phyloP scores from a whole-genome alignment of 495 filamentous ascomycete genomes.

The Lophium mytilinum region DNA sequence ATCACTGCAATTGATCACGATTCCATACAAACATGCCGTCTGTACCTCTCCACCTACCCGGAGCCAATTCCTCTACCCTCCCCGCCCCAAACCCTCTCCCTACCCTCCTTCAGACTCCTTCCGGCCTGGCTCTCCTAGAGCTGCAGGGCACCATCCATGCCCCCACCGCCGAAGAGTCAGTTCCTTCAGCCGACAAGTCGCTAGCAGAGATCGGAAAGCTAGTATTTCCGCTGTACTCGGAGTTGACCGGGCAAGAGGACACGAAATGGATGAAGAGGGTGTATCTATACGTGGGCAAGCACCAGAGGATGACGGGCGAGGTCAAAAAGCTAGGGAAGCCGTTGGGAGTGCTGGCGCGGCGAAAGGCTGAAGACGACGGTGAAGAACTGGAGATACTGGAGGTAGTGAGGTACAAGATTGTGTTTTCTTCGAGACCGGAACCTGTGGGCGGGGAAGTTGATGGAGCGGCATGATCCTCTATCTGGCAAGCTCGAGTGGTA shows the following conservation, averaged over 20 bases:
- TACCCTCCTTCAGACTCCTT: slow-evolving; percentile 72
- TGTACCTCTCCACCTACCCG: slow-evolving; percentile 41
- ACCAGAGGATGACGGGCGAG: slow-evolving; percentile 86
- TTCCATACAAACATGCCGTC: slow-evolving; percentile 57
- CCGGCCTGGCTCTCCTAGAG: slow-evolving; percentile 73
- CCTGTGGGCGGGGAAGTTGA: slow-evolving; percentile 50
- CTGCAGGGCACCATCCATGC: slow-evolving; percentile 82
- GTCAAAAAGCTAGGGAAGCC: slow-evolving; percentile 75
- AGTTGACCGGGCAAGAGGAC: slow-evolving; percentile 36
- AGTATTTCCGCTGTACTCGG: slow-evolving; percentile 65
- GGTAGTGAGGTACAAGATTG: slow-evolving; percentile 78
- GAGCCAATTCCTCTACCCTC: not conserved
- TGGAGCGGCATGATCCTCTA: too few relatives aligned
- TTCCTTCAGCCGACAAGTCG: slow-evolving; percentile 14
- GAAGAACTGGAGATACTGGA: slow-evolving; percentile 69
- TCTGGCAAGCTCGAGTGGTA: too few relatives aligned
- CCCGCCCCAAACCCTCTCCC: slow-evolving; percentile 57
- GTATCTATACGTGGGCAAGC: slow-evolving; percentile 78
- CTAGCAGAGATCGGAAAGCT: slow-evolving; percentile 62
- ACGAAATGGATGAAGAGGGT: slow-evolving; percentile 80
- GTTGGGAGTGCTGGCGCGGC: slow-evolving; percentile 64
- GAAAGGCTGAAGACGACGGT: slow-evolving; percentile 13
- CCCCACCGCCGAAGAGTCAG: slow-evolving; percentile 9
- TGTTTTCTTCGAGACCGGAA: slow-evolving; percentile 83
- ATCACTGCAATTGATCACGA: too few relatives aligned